A percentile compares a stretch with the other conserved stretches of the same genome.
phyloP scores from a whole-genome alignment of 2,329 filamentous ascomycete species.

The Sporothrix schenckii region DNA sequence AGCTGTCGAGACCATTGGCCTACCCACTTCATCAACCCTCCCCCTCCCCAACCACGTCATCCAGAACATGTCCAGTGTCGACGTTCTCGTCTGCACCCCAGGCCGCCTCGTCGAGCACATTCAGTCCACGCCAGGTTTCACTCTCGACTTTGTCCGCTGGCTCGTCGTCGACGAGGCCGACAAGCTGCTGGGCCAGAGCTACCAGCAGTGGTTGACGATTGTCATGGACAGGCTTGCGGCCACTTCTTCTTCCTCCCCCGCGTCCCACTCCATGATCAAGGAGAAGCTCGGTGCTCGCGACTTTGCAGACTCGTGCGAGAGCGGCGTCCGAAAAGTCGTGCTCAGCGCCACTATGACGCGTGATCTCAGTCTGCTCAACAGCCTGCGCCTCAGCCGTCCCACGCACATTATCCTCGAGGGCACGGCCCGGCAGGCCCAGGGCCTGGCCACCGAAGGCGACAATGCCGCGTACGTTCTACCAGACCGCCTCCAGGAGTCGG shows the following conservation, averaged over 20 bases:
- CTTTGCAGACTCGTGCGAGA: conserved; percentile 56
- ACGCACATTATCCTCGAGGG: conserved; percentile 75
- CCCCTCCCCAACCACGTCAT: conserved; percentile 58
- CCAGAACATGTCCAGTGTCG: conserved; percentile 70
- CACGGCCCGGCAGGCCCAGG: conserved; percentile 40
- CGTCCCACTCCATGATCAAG: conserved; percentile 36
- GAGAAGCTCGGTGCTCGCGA: conserved; percentile 53
- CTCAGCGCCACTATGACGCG: conserved; percentile 91
- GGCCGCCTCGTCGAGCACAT: conserved; percentile 91
- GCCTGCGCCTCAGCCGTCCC: conserved; percentile 72
- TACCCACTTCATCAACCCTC: conserved; percentile 44
- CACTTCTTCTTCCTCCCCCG: no score
- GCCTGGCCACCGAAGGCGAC: conserved; percentile 27
- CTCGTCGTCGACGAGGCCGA: conserved; percentile 93
- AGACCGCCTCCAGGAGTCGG: conserved; percentile 63
- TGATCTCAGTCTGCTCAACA: conserved; percentile 77
- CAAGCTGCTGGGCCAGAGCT: conserved; percentile 85
- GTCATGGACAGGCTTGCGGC: conserved; percentile 63
- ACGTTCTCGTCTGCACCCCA: conserved; percentile 88
- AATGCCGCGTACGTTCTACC: conserved; percentile 58
- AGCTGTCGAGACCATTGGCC: conserved; percentile 40
- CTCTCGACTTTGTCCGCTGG: conserved; percentile 78
- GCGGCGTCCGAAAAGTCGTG: conserved; percentile 74
- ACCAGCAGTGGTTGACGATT: conserved; percentile 83
- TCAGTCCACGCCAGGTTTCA: conserved; percentile 79